Evolutionary conservation across 805 yeast species (phyloP).

Genomic region (Candida krabiensis): DNA sequence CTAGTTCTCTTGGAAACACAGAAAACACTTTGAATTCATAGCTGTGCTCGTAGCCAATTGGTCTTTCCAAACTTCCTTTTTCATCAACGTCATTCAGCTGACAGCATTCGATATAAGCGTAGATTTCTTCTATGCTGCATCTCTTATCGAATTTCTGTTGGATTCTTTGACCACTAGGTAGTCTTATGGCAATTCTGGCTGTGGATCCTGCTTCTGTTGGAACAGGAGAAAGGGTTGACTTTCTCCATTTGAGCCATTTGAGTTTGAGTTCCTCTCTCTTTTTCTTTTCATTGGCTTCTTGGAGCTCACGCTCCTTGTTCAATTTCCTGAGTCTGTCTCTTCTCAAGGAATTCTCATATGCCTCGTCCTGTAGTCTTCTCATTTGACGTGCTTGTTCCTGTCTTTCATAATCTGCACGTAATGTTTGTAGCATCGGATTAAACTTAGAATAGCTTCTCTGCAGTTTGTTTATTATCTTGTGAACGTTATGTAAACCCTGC

Average conservation of each 20-base stretch:
- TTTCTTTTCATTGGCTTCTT: slow-evolving; percentile 17
- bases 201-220: slow-evolving; percentile 21
- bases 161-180: slow-evolving; percentile 61
- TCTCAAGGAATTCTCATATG: slow-evolving; percentile 68
- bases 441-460: slow-evolving; percentile 43
- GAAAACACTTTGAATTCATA: slow-evolving; percentile 52
- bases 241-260: slow-evolving; percentile 54
- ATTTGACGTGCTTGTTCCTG: slow-evolving; percentile 56
- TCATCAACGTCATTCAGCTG: slow-evolving; percentile 31
- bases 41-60: slow-evolving; percentile 40
- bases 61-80: slow-evolving; percentile 22
- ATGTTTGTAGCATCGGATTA: slow-evolving; percentile 56
- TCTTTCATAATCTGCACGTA: slow-evolving; percentile 65
- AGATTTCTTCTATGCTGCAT: slow-evolving; percentile 58
- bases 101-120: slow-evolving; percentile 64
- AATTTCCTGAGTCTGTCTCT: slow-evolving; percentile 60
- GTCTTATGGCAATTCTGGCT: slow-evolving; percentile 70
- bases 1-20: slow-evolving; percentile 55
- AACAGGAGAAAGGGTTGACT: slow-evolving; percentile 22
- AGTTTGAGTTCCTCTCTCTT: slow-evolving; percentile 19
- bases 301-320: slow-evolving; percentile 33
- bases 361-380: slow-evolving; percentile 72
- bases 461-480: slow-evolving; percentile 39
- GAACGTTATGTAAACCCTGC: slow-evolving; percentile 55
- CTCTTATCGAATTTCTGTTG: slow-evolving; percentile 47